Evolutionary conservation across 495 filamentous ascomycete genomes (phyloP), one percentile per base, ranked within the genome.

Genomic region (Parmelia sp.): DNA sequence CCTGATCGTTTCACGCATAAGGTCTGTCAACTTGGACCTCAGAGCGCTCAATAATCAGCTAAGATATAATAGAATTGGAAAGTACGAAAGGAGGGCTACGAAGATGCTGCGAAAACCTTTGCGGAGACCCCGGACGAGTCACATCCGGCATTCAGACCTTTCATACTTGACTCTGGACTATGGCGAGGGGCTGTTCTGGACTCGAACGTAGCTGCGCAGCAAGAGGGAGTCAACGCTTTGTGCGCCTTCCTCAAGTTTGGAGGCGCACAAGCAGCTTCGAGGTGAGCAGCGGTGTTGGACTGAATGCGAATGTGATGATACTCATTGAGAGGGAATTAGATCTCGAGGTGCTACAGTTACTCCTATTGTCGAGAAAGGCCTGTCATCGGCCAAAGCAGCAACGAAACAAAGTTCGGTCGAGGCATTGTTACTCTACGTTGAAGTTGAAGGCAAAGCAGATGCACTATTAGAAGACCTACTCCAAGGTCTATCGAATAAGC

Each of bases 171-270:
- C 66, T 82, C 91, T 3, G 78, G 85, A 36, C 71, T 97, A 66
- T 96, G 91, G 93, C 96, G 96, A 75, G 88, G 86, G 36, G 94
- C 92, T 1, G 92, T 92, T 8, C 86, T 88, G 58, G 94, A 99
- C 75, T 97, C 94, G 36, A 97, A 99, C 71, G 95, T 99, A 60
- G 94, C 95, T 12, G 94, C 94, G 61, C 94, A 99, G 72, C 88
- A 93, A 73, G 94, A 99, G 63, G 94, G 90, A 66, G 83, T 99
- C 53, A 86, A 82, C 40, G 85, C 92, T 55, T 85, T 94, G 69
- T 96, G 92, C 74, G 83, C 91, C 0, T 97, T 96, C 71, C 79
- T 97, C 65, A 90, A 96, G 72, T 96, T 88, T 69, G 90, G 90
- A 61, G 91, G 93, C 39, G 75, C 77, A 44, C 87, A 92, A 70